Evolutionary conservation across 352 stramenopile genomes (phyloP), one percentile per base, ranked within the genome.

Genomic region (Globisporangium yorkense): DNA sequence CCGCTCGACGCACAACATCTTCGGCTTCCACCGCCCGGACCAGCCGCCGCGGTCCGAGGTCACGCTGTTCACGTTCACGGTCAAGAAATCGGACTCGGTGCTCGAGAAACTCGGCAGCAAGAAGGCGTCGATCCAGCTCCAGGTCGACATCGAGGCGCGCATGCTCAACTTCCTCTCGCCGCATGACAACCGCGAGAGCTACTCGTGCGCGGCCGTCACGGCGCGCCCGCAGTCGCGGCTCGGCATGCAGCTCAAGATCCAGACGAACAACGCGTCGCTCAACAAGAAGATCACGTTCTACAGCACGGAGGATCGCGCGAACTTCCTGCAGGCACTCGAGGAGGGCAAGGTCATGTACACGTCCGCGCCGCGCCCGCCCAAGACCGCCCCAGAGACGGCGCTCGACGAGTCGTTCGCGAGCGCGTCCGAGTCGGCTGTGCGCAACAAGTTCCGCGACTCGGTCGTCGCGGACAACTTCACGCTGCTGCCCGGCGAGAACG

Each of bases 221-320:
- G 84, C 84, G 54, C 83, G 83, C 29, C 76, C 82, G n/a, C 77
- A 92, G 65, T 87, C 80, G 6, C 67, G 82, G 0, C 64, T 92
- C 6, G 80, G 79, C 29, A 88, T 94, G 72, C 84, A 94, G 61
- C 75, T 94, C 57, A 91, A 89, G 67, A 94, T 94, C 59, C 82
- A 92, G 66, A 91, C 79, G 5, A 70, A 70, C 35, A 80, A 77
- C 35, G 76, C 77, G n/a, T 76, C 78, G 37, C 63, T 92, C 37
- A 95, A 72, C 65, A 89, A 89, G 62, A 93, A 92, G 57, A 89
- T 95, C 60, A 89, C 76, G 10, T 93, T 95, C 44, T 79, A 88
- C 56, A 89, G 80, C 64, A 85, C 68, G 0, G 85, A 95, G 56
- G 83, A 93, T 63, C 85, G 85, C 27, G 65, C 75, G 33, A 90